Base-by-base conservation (phyloP, 306 rosid genomes). In the Vigna angularis region DNA sequence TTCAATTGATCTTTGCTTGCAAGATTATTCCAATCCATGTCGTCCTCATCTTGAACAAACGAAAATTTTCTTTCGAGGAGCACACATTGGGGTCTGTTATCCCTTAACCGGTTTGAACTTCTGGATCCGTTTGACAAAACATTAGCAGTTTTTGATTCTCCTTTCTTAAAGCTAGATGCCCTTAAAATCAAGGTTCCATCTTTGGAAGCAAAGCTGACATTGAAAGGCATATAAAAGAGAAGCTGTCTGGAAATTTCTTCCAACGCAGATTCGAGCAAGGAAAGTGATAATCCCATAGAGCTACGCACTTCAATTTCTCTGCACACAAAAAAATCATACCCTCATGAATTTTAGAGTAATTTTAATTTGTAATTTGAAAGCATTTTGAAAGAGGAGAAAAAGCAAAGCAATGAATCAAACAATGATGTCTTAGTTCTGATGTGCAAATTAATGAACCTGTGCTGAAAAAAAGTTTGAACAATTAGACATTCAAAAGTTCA, bases 251-350 rank as follows among this genome's bases (percentile, higher is more conserved):
- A 50, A n/a, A 89, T 82, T 64, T 86, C 90, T 66, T 89, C 81
- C 93, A 92, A 89, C 42, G 90, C 85, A 36, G 91, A 88, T 9
- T 18, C 0, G 18, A 90, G 72, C 9, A 90, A 51, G 1, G 96
- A 92, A n/a, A 88, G 80, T 64, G 93, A 90, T 76, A 87, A 68
- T 50, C 97, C 96, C 97, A 90, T 90, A 16, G 81, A 82, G 79
- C 66, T 16, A 30, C 34, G 34, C 51, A 24, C 57, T 68, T 74
- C 73, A 69, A 59, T 48, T 53, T 40, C 4, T 71, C 88, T 85
- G 83, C 75, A 15, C 13, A 82, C n/a, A 30, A 32, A 52, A 13
- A 15, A 42, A 32, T 7, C 63, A 52, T 52, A 52, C 55, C 56
- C 48, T 44, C 42, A 26, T 5, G 36, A 34, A 63, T 3, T 7